Percentiles rank a stretch among this genome's conserved stretches.
phyloP scores from a whole-genome alignment of 805 yeast genomes.

The Yamadazyma scolyti region DNA sequence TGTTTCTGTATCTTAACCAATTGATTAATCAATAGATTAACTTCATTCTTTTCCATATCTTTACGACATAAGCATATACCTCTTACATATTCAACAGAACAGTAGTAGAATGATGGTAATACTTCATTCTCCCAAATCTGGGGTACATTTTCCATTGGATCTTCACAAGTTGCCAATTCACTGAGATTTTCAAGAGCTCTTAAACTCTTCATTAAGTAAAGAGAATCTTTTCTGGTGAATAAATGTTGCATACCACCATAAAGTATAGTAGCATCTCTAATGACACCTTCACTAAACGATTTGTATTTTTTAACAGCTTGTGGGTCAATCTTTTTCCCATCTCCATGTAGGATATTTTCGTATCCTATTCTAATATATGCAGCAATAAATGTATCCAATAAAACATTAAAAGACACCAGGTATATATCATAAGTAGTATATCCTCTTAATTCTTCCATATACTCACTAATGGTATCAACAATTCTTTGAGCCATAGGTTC shows the following conservation, averaged over 20 bases:
- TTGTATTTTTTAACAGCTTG: constrained; percentile 28
- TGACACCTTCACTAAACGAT: constrained; percentile 35
- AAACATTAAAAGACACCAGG: constrained; percentile 33
- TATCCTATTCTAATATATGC: constrained; percentile 37
- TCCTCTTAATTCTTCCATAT: constrained; percentile 59
- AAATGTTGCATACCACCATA: constrained; percentile 33
- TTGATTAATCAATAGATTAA: constrained; percentile 23
- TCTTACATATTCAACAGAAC: constrained; percentile 67
- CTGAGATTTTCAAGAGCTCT: constrained; percentile 38
- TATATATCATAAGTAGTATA: constrained; percentile 41
- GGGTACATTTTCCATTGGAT: constrained; percentile 30
- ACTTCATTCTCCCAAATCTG: constrained; percentile 56
- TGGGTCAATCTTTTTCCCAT: constrained; percentile 41
- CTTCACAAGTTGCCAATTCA: constrained; percentile 37
- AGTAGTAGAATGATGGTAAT: constrained; percentile 66
- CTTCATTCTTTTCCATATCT: constrained; percentile 33
- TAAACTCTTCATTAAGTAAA: constrained; percentile 35
- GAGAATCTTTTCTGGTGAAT: constrained; percentile 37
- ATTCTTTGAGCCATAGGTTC: constrained; percentile 54
- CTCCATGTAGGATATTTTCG: constrained; percentile 38
- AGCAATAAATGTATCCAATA: constrained; percentile 35
- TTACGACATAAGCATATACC: constrained; percentile 55
- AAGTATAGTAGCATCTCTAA: constrained; percentile 35
- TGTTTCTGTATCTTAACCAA: constrained; percentile 25
- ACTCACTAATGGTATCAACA: constrained; percentile 72